Evolutionary conservation across 441 rosid genomes (phyloP).

Genomic region (Metrosideros polymorpha): DNA sequence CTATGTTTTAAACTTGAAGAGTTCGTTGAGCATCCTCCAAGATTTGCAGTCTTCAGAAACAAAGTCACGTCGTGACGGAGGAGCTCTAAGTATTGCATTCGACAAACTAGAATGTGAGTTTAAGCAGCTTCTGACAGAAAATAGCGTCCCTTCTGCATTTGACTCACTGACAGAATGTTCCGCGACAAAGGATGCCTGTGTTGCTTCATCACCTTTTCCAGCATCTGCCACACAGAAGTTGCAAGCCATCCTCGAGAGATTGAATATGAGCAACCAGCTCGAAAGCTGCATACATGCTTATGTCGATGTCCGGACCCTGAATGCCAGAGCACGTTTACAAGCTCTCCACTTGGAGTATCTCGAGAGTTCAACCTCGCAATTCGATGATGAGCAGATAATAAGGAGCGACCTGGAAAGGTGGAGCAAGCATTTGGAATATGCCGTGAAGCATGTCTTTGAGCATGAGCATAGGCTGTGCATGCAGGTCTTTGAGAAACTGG

Average conservation of each 20-base stretch:
- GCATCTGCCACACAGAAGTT: slow-evolving; percentile 22
- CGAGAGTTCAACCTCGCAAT: slow-evolving; percentile 22
- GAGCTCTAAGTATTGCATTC: slow-evolving; percentile 31
- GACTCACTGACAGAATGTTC: not conserved
- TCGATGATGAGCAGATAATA: slow-evolving; percentile 30
- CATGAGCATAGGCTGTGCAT: slow-evolving; percentile 44
- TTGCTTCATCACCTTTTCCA: slow-evolving; percentile 5
- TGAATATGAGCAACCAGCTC: slow-evolving; percentile 24
- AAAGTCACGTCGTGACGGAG: slow-evolving; percentile 29
- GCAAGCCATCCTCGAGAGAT: slow-evolving; percentile 31
- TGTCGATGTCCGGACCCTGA: slow-evolving; percentile 26
- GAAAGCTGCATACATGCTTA: slow-evolving; percentile 25
- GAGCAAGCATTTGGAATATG: slow-evolving; percentile 43
- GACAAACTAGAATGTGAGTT: slow-evolving; percentile 45
- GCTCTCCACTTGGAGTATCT: slow-evolving; percentile 39
- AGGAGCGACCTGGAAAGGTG: slow-evolving; percentile 36
- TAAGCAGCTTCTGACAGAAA: slow-evolving; percentile 30
- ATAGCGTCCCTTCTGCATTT: slow-evolving; percentile 2
- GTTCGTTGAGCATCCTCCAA: slow-evolving; percentile 24
- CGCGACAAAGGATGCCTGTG: slow-evolving; percentile 1
- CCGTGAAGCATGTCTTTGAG: slow-evolving; percentile 35
- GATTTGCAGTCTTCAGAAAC: slow-evolving; percentile 27
- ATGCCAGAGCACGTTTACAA: slow-evolving; percentile 22
- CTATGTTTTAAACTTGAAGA: slow-evolving; percentile 28
- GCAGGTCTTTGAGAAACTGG: slow-evolving; percentile 24